phyloP scores from a whole-genome alignment of 495 filamentous ascomycete species.

The Cercophora samala region DNA sequence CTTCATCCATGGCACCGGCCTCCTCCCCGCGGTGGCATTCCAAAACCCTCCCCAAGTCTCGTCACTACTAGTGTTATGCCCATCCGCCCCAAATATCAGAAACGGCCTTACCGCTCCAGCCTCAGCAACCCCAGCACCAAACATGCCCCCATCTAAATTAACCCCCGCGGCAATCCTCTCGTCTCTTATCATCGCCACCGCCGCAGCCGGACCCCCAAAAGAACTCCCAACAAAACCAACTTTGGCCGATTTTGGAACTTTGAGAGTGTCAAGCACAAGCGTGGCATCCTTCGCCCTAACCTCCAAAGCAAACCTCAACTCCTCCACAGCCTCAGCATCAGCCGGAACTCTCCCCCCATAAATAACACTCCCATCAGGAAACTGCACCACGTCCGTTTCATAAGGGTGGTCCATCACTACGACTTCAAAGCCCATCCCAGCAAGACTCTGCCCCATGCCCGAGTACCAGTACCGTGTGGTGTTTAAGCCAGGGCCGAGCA shows the following conservation, averaged over 20 bases:
- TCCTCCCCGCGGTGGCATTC: background rate
- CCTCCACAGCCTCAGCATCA: background rate
- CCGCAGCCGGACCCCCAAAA: background rate
- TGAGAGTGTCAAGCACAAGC: slow-evolving; percentile 9
- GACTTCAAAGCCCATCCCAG: slow-evolving; percentile 10
- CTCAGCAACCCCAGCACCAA: slow-evolving; percentile 11
- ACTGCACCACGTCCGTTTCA: slow-evolving; percentile 14
- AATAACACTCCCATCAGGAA: slow-evolving; percentile 8
- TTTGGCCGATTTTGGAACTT: background rate
- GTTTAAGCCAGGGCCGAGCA: background rate
- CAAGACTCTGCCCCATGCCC: slow-evolving; percentile 2
- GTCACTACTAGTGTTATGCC: background rate
- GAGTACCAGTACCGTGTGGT: slow-evolving; percentile 10
- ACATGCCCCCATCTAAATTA: slow-evolving; percentile 13
- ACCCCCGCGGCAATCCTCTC: slow-evolving; percentile 3
- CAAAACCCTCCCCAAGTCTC: background rate
- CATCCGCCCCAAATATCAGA: slow-evolving; percentile 1
- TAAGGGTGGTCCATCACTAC: slow-evolving; percentile 14
- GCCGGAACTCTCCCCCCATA: background rate
- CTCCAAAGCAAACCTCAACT: slow-evolving; percentile 3
- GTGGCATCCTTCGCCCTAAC: slow-evolving; percentile 2
- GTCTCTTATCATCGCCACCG: slow-evolving; percentile 1
- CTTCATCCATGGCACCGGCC: background rate
- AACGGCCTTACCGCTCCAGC: slow-evolving; percentile 2
- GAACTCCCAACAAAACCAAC: slow-evolving; percentile 10